Percentiles rank a stretch among this genome's conserved stretches.
phyloP scores from a whole-genome alignment of 2,329 filamentous ascomycete species.

The Aspergillus candidus region DNA sequence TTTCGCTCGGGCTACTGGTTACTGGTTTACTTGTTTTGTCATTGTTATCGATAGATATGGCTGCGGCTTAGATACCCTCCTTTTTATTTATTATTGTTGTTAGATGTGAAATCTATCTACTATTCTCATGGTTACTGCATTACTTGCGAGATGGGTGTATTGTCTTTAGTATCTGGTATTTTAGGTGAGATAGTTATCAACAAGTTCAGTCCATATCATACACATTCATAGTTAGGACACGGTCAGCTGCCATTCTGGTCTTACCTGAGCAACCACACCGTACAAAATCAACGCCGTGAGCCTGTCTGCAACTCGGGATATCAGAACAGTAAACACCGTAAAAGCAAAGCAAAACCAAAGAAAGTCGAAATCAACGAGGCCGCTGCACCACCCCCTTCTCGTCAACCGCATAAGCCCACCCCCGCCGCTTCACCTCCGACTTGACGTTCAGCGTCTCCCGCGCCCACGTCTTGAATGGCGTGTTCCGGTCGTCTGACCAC shows the following conservation, averaged over 20 bases:
- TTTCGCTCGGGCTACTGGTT: neutral
- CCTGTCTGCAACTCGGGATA: neutral
- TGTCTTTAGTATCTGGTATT: too few species aligned
- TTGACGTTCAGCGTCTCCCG: conserved; percentile 28
- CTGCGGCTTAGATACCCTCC: conserved; percentile 17
- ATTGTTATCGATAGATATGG: conserved; percentile 13
- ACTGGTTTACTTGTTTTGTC: neutral
- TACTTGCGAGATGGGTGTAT: too few species aligned
- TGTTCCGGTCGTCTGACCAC: conserved; percentile 32
- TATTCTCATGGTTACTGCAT: neutral
- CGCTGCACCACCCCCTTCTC: conserved; percentile 29
- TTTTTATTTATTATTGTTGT: conserved; percentile 1
- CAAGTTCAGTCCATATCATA: too few species aligned
- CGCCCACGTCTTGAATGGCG: conserved; percentile 36
- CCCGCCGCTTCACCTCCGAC: conserved; percentile 23
- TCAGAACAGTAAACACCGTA: neutral
- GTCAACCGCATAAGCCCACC: conserved; percentile 21
- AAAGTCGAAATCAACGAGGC: neutral
- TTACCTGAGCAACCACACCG: too few species aligned
- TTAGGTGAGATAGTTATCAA: too few species aligned
- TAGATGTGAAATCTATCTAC: neutral
- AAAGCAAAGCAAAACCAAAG: neutral
- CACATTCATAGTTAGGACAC: too few species aligned
- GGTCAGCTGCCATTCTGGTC: too few species aligned
- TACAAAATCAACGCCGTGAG: neutral